phyloP scores from a whole-genome alignment of 139 green algal species.

The Mesotaenium endlicherianum region DNA sequence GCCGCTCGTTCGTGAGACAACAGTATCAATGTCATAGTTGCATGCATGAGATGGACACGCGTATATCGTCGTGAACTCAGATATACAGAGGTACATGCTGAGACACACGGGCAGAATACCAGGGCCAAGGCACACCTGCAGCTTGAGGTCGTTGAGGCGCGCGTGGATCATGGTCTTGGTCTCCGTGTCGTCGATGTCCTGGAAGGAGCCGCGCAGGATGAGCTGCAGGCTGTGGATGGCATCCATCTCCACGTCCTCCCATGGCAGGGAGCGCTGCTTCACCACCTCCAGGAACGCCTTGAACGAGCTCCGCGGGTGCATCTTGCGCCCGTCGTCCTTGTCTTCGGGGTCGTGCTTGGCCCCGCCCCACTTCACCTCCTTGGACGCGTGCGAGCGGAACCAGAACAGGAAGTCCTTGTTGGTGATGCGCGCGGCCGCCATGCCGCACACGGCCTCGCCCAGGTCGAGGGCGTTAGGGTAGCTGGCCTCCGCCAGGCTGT shows the following conservation, averaged over 20 bases:
- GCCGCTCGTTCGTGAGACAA: too few relatives aligned
- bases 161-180: constrained; percentile 52
- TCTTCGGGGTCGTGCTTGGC: constrained; percentile 36
- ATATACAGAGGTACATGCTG: too few relatives aligned
- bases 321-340: constrained; percentile 37
- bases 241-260: constrained; percentile 54
- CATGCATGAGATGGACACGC: too few relatives aligned
- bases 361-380: constrained; percentile 50
- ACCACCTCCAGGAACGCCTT: constrained; percentile 53
- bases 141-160: constrained; percentile 46
- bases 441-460: constrained; percentile 41
- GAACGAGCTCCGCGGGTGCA: constrained; percentile 52
- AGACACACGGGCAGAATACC: too few relatives aligned
- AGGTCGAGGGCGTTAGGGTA: constrained; percentile 38
- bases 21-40: too few relatives aligned
- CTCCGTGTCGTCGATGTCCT: constrained; percentile 49
- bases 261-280: constrained; percentile 30
- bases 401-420: constrained; percentile 55
- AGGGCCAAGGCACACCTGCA: constrained; percentile 33
- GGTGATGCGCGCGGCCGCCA: constrained; percentile 52
- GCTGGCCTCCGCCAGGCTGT: constrained; percentile 44
- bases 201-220: constrained; percentile 49
- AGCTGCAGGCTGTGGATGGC: constrained; percentile 53
- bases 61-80: too few relatives aligned
- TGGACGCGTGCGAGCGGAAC: constrained; percentile 51